Evolutionary conservation across 2,329 filamentous ascomycete genomes (phyloP), one percentile per base, ranked within the genome.

Genomic region (Colletotrichum limetticola): DNA sequence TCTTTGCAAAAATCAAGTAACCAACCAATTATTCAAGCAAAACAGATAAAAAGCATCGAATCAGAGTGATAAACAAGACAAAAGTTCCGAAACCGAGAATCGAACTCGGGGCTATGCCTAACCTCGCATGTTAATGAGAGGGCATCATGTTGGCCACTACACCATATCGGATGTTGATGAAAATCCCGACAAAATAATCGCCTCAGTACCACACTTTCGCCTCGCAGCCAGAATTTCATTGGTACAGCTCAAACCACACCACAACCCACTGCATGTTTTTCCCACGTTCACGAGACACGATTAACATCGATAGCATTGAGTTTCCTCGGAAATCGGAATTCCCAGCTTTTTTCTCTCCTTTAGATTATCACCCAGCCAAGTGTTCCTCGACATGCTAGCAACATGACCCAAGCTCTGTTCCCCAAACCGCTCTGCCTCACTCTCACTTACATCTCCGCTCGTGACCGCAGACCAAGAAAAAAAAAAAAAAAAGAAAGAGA

Each of bases 71-170:
- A 1, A 8, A 16, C 7, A 35, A 24, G 3, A 2, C 14, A 32
- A 32, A 35, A 35, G 5, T 68, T 68, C 66, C 66, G 66, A 68
- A 68, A 63, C 58, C 66, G 66, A 68, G 66, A 68, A 68, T 68
- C 66, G 66, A 68, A 68, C 66, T 68, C 66, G 66, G 66, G 66
- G 66, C 66, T 68, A 68, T 68, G 66, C 66, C 66, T 68, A 57
- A 32, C 58, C 58, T 68, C 32, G 11, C 58, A 46, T 3, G 1
- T 22, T 1, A 8, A 28, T 68, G 66, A 68, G 66, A 68, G 66
- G 66, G 66, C 66, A 68, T 68, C 66, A 68, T 68, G 66, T 68
- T 68, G 66, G 66, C 66, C 66, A 68, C 66, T 68, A 68, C 66
- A 68, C 66, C 66, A 68, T 68, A 68, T 68, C 66, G 66, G 66